phyloP scores from a whole-genome alignment of 345 rosid species.

The Sonneratia caseolaris region DNA sequence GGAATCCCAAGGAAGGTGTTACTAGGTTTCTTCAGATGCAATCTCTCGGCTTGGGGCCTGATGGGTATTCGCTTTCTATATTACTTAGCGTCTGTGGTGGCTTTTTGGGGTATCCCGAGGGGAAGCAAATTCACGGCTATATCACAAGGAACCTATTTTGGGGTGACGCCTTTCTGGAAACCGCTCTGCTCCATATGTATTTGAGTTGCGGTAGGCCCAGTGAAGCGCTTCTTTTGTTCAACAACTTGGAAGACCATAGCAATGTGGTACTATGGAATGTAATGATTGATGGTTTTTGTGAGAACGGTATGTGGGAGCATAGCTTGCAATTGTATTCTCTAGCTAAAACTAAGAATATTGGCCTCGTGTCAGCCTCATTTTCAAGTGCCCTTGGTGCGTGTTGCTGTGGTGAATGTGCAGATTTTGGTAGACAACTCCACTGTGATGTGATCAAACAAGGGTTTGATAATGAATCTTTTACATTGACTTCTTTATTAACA shows the following conservation, averaged over 20 bases:
- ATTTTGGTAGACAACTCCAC: constrained; percentile 55
- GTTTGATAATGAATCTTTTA: constrained; percentile 41
- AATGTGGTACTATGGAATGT: constrained; percentile 74
- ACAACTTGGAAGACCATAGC: constrained; percentile 33
- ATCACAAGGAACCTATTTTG: constrained; percentile 29
- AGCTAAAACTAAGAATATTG: constrained; percentile 36
- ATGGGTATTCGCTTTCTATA: constrained; percentile 51
- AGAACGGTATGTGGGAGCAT: constrained; percentile 37
- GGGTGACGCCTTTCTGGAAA: constrained; percentile 47
- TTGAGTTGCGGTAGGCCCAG: constrained; percentile 25
- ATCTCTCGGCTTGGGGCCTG: constrained; percentile 42
- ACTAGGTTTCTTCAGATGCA: constrained; percentile 47
- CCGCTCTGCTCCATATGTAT: constrained; percentile 54
- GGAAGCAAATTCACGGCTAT: constrained; percentile 58
- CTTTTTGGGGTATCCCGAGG: constrained; percentile 24
- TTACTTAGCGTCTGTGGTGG: constrained; percentile 38
- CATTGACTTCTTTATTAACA: constrained; percentile 49
- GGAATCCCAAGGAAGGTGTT: constrained; percentile 31
- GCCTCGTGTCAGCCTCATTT: constrained; percentile 45
- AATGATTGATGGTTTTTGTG: constrained; percentile 53
- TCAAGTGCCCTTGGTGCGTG: constrained; percentile 47
- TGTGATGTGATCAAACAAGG: constrained; percentile 61
- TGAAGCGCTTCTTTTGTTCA: constrained; percentile 44
- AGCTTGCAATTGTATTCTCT: constrained; percentile 49
- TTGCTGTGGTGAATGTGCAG: constrained; percentile 26